Evolutionary conservation across 2,329 filamentous ascomycete species (phyloP).

Genomic region (Mycosphaerella sp.): DNA sequence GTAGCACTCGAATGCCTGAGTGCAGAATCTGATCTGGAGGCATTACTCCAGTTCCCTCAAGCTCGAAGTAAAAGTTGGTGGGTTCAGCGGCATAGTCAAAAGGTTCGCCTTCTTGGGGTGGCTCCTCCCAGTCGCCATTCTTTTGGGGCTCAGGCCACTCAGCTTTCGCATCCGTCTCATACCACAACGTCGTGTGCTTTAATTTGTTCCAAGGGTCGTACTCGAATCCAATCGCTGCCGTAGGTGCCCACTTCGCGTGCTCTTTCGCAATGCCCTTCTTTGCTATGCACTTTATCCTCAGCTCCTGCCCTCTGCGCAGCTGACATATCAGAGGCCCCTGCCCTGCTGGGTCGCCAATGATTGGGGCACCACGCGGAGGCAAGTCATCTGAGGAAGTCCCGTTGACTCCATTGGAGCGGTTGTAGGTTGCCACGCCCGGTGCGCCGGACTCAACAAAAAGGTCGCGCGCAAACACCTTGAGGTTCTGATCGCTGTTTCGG

Average conservation of each 20-base stretch:
- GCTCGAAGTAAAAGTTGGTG: constrained; percentile 76
- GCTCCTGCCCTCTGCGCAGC: constrained; percentile 79
- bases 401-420: constrained; percentile 50
- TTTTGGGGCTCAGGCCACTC: constrained; percentile 32
- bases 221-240: constrained; percentile 87
- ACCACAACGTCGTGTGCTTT: constrained; percentile 89
- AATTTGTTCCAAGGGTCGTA: constrained; percentile 98
- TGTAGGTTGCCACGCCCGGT: constrained; percentile 59
- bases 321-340: constrained; percentile 84
- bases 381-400: constrained; percentile 63
- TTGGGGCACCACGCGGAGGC: constrained; percentile 58
- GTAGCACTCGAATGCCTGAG: constrained; percentile 79
- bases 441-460: constrained; percentile 53
- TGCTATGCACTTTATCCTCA: constrained; percentile 84
- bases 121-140: constrained; percentile 73
- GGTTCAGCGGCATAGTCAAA: constrained; percentile 90
- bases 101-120: constrained; percentile 70
- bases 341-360: constrained; percentile 75
- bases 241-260: constrained; percentile 96
- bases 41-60: constrained; percentile 81
- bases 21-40: constrained; percentile 86
- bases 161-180: constrained; percentile 59
- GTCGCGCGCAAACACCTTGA: constrained; percentile 91
- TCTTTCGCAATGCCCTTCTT: constrained; percentile 99
- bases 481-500: constrained; percentile 73